Conservation (phyloP, 371 early-diverging fungal species). For the Mortierella sp. region DNA sequence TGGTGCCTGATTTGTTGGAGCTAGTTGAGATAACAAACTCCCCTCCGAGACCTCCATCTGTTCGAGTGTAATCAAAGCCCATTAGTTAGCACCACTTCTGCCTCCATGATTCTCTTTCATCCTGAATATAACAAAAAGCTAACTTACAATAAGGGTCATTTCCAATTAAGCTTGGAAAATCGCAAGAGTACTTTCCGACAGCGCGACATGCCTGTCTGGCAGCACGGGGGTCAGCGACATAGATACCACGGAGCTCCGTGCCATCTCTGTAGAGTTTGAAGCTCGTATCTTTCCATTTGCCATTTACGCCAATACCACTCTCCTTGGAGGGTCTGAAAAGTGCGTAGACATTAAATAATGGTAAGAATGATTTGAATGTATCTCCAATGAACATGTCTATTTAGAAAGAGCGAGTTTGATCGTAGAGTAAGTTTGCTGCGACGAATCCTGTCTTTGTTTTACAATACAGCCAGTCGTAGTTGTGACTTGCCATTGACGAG, state of each 20-base stretch:
- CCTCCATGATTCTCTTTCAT: background rate
- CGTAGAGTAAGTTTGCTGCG: background rate
- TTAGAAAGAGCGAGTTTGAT: background rate
- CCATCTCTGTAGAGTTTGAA: conserved; percentile 73
- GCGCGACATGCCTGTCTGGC: conserved; percentile 64
- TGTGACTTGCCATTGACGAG: conserved; percentile 54
- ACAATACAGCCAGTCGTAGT: background rate
- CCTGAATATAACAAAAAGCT: background rate
- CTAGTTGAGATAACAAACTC: conserved; percentile 74
- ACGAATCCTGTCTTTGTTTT: background rate
- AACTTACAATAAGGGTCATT: conserved; percentile 65
- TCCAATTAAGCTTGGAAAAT: conserved; percentile 71
- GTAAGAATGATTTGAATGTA: conserved; percentile 64
- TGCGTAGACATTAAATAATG: conserved; percentile 72
- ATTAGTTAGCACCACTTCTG: background rate
- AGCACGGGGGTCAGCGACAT: conserved; percentile 58
- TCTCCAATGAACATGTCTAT: conserved; percentile 67
- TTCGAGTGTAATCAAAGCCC: background rate
- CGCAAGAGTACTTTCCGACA: conserved; percentile 64
- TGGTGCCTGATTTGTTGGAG: conserved; percentile 64
- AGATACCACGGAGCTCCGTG: conserved; percentile 72
- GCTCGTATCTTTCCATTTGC: conserved; percentile 63
- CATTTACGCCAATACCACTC: conserved; percentile 66
- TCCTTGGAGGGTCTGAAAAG: conserved; percentile 62
- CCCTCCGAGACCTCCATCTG: conserved; percentile 72